Evolutionary conservation across 129 eudicot species (phyloP), one percentile per base, ranked within the genome.

Genomic region (Helianthus annuus): DNA sequence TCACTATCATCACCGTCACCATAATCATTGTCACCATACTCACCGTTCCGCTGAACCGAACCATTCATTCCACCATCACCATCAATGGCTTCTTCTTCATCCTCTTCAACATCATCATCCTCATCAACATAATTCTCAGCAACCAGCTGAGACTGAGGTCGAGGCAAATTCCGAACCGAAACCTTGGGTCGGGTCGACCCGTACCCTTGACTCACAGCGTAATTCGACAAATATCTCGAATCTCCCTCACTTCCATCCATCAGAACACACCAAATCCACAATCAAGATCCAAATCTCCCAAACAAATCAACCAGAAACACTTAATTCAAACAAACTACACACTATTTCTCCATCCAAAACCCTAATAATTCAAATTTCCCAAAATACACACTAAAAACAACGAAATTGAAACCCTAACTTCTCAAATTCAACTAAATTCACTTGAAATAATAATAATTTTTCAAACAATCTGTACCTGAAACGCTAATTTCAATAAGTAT

Each of bases 201-300:
- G 66, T 69, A 81, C 56, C 81, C 79, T 38, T 38, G 78, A 45
- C 52, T 81, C 55, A 48, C 13, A 24, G 78, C 79, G 39, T 81
- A 78, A 55, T 69, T 74, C 2, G 78, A 66, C 14, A 63, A 72
- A 78, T 72, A 79, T 62, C 83, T 76, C 1, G 69, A 81, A 72
- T 72, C 83, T 58, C 82, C 83, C 64, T 82, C 79, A 1, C 64
- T 80, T 56, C 76, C 89, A 80, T 86, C 96, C 93, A 87, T 86
- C 73, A 38, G 19, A 48, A 27, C 55, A 7, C 69, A 58, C 56
- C 72, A 53, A 49, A 62, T 10, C 51, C 64, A 14, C 29, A 29
- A 44, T 29, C 5, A 69, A 72, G 57, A 48, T 55, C 5, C 36
- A 3, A 77, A 69, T 49, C 3, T 32, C 70, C 14, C 51, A 73